Conservation (phyloP, 2,329 filamentous ascomycete species). For the Monosporascus cannonballus region DNA sequence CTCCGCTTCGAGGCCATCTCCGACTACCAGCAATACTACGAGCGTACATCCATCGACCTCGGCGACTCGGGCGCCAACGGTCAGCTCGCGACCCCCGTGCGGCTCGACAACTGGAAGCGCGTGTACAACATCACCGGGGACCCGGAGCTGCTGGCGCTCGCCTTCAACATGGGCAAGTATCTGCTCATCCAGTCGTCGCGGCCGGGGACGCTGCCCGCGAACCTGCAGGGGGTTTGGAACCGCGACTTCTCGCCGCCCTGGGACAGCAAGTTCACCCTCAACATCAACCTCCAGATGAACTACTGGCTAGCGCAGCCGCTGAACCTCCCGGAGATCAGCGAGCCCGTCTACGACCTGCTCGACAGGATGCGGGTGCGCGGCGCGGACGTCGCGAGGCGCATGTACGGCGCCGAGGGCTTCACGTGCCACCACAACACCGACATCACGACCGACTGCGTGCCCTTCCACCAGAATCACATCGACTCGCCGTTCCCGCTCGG, state of each 20-base stretch:
- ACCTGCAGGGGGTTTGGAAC: slow-evolving; percentile 40
- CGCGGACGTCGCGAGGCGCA: slow-evolving; percentile 13
- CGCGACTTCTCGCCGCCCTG: slow-evolving; percentile 34
- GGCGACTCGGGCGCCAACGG: slow-evolving; percentile 4
- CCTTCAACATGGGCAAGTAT: slow-evolving; percentile 28
- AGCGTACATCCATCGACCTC: slow-evolving; percentile 20
- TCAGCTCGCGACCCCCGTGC: background rate
- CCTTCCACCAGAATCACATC: slow-evolving; percentile 4
- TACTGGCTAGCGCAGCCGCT: slow-evolving; percentile 36
- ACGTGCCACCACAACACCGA: slow-evolving; percentile 19
- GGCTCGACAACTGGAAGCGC: slow-evolving; percentile 10
- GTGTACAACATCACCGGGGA: slow-evolving; percentile 5
- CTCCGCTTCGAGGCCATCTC: slow-evolving; percentile 17
- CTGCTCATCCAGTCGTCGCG: background rate
- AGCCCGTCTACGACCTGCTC: slow-evolving; percentile 8
- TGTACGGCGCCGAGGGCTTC: slow-evolving; percentile 16
- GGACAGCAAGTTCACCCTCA: slow-evolving; percentile 44
- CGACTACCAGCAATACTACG: slow-evolving; percentile 25
- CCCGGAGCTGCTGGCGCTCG: slow-evolving; percentile 16
- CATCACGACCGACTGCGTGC: slow-evolving; percentile 15
- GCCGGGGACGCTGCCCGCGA: slow-evolving; percentile 30
- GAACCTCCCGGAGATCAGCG: slow-evolving; percentile 18
- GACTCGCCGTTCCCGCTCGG: slow-evolving; percentile 4
- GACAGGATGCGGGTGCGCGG: slow-evolving; percentile 13
- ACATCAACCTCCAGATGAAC: slow-evolving; percentile 49